Percentiles rank a stretch among this genome's conserved stretches.
These are phyloP conservation scores for Kwoniella bestiolae DNA, from an alignment of 768 basidiomycete genomes.

Conservation along the genomic window DNA sequence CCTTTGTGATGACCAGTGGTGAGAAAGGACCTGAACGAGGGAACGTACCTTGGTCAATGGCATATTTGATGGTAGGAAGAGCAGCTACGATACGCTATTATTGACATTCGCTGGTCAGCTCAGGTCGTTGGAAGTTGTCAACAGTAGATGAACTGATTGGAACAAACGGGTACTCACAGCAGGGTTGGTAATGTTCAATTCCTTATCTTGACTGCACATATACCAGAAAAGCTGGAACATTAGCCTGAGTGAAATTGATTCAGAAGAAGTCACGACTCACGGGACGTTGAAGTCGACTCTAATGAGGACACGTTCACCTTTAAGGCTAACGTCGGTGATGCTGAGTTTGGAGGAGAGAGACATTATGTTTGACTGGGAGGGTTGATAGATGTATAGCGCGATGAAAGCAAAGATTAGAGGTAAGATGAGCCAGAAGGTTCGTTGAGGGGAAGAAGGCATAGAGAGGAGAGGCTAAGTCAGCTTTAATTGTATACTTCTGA, in stretches of 20 bases:
- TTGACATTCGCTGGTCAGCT: slow-evolving; percentile 12
- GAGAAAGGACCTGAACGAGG: background rate
- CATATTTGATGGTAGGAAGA: slow-evolving; percentile 91
- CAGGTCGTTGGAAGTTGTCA: slow-evolving; percentile 8
- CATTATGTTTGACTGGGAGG: slow-evolving; percentile 63
- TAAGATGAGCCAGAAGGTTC: slow-evolving; percentile 3
- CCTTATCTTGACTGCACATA: slow-evolving; percentile 64
- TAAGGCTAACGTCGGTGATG: slow-evolving; percentile 87
- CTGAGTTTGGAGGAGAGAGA: slow-evolving; percentile 93
- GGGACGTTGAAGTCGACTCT: slow-evolving; percentile 56
- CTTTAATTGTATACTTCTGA: background rate
- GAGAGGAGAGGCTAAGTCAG: slow-evolving; percentile 7
- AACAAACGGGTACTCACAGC: slow-evolving; percentile 72
- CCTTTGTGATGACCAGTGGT: too few species aligned
- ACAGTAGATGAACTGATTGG: too few species aligned
- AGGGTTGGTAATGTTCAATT: slow-evolving; percentile 92
- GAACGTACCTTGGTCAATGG: slow-evolving; percentile 74
- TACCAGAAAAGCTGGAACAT: background rate
- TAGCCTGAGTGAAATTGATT: too few species aligned
- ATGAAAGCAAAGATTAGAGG: slow-evolving; percentile 15
- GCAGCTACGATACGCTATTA: slow-evolving; percentile 93
- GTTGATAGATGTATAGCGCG: slow-evolving; percentile 10
- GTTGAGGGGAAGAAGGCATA: slow-evolving; percentile 1
- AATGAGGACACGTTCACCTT: slow-evolving; percentile 62
- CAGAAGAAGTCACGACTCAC: slow-evolving; percentile 22